Conservation (phyloP, 257 asterid genomes). For the Nicotiana tabacum region DNA sequence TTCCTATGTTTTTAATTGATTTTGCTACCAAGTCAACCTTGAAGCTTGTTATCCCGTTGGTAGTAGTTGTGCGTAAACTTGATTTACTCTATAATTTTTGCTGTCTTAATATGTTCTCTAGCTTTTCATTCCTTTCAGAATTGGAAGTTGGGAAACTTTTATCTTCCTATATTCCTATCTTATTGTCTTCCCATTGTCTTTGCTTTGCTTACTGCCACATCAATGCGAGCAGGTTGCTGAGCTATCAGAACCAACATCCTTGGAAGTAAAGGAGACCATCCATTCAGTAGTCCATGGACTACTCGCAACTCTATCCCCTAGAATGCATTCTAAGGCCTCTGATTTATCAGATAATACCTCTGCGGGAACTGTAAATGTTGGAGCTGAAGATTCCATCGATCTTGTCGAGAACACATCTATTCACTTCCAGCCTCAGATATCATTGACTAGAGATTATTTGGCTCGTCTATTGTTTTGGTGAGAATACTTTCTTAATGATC, state of each 20-base stretch:
- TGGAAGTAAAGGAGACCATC: constrained; percentile 66
- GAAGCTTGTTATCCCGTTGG: neutral
- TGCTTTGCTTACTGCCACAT: neutral
- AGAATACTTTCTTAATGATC: constrained; percentile 13
- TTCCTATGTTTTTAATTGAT: neutral
- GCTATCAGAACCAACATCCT: constrained; percentile 83
- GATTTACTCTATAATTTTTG: neutral
- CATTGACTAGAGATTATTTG: constrained; percentile 81
- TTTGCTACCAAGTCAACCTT: neutral
- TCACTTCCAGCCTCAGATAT: constrained; percentile 79
- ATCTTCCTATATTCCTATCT: neutral
- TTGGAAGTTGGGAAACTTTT: neutral
- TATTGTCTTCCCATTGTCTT: neutral
- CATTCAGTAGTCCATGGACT: constrained; percentile 91
- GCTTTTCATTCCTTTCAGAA: neutral
- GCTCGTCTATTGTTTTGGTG: constrained; percentile 90
- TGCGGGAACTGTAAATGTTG: constrained; percentile 38
- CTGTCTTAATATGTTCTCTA: neutral
- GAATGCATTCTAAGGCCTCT: constrained; percentile 82
- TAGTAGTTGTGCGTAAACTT: neutral
- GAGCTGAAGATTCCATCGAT: constrained; percentile 59
- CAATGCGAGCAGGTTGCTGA: constrained; percentile 64
- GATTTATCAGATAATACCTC: constrained; percentile 41
- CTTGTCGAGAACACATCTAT: constrained; percentile 81
- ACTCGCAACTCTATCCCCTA: constrained; percentile 93